phyloP scores from a whole-genome alignment of 371 early-diverging fungal species.

The Neoconidiobolus thromboides region DNA sequence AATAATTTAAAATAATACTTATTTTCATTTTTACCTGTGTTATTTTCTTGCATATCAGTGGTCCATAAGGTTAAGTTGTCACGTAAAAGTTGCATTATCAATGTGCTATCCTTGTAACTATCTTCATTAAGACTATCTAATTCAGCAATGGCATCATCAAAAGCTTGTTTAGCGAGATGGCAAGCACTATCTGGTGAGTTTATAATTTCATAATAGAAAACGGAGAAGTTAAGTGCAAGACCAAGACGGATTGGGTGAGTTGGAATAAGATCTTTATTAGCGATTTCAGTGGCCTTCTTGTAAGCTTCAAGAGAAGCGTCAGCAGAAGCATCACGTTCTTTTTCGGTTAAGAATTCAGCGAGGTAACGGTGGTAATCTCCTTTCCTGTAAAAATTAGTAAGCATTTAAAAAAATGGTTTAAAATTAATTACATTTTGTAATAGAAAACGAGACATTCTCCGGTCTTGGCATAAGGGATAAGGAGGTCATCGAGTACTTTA shows the following conservation, averaged over 20 bases:
- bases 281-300: slow-evolving; percentile 89
- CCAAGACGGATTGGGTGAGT: slow-evolving; percentile 99
- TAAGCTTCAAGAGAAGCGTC: slow-evolving; percentile 87
- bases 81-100: slow-evolving; percentile 99
- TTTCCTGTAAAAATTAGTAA: slow-evolving; percentile 35
- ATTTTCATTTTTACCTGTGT: slow-evolving; percentile 11
- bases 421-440: slow-evolving; percentile 80
- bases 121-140: slow-evolving; percentile 98
- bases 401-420: background rate
- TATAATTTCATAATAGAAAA: slow-evolving; percentile 99
- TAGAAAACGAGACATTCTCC: slow-evolving; percentile 98
- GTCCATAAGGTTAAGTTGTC: slow-evolving; percentile 99
- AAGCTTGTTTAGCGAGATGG: slow-evolving; percentile 97
- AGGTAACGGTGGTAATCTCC: slow-evolving; percentile 99
- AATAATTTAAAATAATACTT: background rate
- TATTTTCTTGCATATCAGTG: slow-evolving; percentile 75
- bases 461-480: slow-evolving; percentile 65
- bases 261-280: slow-evolving; percentile 81
- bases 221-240: slow-evolving; percentile 99
- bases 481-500: slow-evolving; percentile 68
- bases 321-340: slow-evolving; percentile 71
- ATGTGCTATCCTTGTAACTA: slow-evolving; percentile 99
- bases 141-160: slow-evolving; percentile 99
- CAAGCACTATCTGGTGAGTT: slow-evolving; percentile 98
- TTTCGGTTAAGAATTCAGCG: slow-evolving; percentile 89